Evolutionary conservation across 352 stramenopile genomes (phyloP), one percentile per base, ranked within the genome.

Genomic region (Pythium rhizo-oryzae): DNA sequence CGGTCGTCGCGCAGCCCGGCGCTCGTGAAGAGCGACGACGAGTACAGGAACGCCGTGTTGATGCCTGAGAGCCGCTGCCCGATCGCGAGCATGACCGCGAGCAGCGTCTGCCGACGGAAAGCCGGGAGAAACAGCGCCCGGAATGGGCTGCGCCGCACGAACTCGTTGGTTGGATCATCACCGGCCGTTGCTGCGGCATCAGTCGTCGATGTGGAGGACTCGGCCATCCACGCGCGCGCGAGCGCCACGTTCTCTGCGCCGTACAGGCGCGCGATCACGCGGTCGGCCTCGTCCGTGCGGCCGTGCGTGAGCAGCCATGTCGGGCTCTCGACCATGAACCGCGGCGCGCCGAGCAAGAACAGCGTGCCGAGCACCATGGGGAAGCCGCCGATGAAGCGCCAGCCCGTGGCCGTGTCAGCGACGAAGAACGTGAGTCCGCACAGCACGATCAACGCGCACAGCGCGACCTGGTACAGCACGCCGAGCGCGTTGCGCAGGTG

Each of bases 41-140:
- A 91, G 62, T 92, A 92, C 59, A 88, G 83, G 62, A 90, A 91
- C 12, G 88, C 78, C 23, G 79, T 79, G 55, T 89, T 92, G 74
- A 92, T 78, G 24, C 81, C 84, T 6, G 78, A 84, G 58, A 92
- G 72, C 52, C 88, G 83, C 55, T 85, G 78, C 0, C 72, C 67
- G 30, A 69, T 59, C 16, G 72, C 65, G 15, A 90, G 62, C 7
- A 76, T 74, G 49, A 89, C 79, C 0, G 80, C 80, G n/a, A 82
- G 66, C 13, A 91, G 49, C 8, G 87, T 58, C 63, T 90, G 81
- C 8, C 66, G 33, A 5, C 66, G 62, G 52, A 74, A 80, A 2
- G 54, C 43, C 4, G 19, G 50, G 19, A 74, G 61, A 8, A 84
- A 64, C 24, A 74, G 23, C 18, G 66, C 30, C n/a, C 12, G 21